Evolutionary conservation across 169 alveolate species (phyloP), one percentile per base, ranked within the genome.

Genomic region (Neospora caninum): DNA sequence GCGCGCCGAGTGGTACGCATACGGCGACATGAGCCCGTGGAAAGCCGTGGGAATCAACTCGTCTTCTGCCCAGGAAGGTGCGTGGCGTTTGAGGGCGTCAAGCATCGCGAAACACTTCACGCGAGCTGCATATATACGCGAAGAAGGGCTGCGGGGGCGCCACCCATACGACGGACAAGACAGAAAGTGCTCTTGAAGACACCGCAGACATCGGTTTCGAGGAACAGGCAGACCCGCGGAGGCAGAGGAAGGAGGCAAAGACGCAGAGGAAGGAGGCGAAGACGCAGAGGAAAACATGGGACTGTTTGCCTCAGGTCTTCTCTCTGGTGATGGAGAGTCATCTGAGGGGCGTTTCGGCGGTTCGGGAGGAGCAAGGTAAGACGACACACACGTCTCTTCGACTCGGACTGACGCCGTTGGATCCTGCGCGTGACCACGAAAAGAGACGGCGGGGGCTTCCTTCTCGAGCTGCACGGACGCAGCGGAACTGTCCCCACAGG

Each of bases 21-120:
- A 82, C n/a, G 89, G 89, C 67, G 89, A 22, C 53, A 82, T 82
- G 34, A 82, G 38, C 9, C 89, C 89, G 38, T 82, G 89, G 67
- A 39, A 82, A 31, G 89, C 89, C 41, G 89, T 82, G 25, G 89
- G 89, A 0, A 82, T 67, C 25, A 82, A 16, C 36, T 80, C 89
- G 2, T 82, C 89, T 41, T 22, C 53, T 4, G 89, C 89, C 89
- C 89, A 82, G 38, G 89, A 13, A 7, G 89, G 64, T 10, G 67
- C 89, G 38, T 82, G 89, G 69, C 64, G 89, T 67, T 82, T 82
- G 27, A 82, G 13, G 22, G 67, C 67, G 39, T 41, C 41, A 29
- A 82, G 89, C 67, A 82, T 42, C 22, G 89, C 53, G 38, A 41
- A 82, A 36, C 89, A 82, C 89, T 82, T 38, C 41, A 82, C 67